Evolutionary conservation across 2,329 filamentous ascomycete species (phyloP), one percentile per base, ranked within the genome.

Genomic region (Ophiostoma novo-ulmi): DNA sequence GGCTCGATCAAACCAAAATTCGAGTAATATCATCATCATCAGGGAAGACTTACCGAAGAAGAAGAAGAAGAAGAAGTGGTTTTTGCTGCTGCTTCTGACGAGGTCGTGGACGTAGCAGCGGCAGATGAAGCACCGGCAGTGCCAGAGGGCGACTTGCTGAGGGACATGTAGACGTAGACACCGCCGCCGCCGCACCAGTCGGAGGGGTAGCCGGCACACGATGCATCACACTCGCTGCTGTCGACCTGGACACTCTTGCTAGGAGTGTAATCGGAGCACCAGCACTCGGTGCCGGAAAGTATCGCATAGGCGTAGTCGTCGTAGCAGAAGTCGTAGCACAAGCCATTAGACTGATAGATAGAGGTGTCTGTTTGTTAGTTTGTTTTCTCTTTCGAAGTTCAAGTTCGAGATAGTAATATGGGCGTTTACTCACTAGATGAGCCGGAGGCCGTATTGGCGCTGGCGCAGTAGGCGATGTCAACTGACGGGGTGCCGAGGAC

Each of bases 191-290:
- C 91, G 76, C 91, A 94, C 13, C 81, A 79, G 73, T 94, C 90
- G 1, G 69, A 44, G 0, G 86, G 86, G 76, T 85, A 94, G n/a
- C 90, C 91, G 10, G 90, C 90, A 75, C 91, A 94, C 20, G 79
- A 68, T 0, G 78, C 78, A 74, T 83, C 79, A 79, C 91, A 94
- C 31, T 84, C 75, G 44, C 73, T 74, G 1, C 79, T 78, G 31
- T 80, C 76, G 68, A 83, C 80, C 70, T 82, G 77, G 41, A 77
- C 78, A 26, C 76, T 77, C 41, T 80, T 73, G 68, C 81, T 81
- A 10, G 91, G 91, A 1, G 83, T 83, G 75, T 88, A 88, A 77
- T 93, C 85, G 52, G 89, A 89, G 78, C 91, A 94, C 90, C 90
- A 94, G 77, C 91, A 94, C 69, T 83, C 79, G 41, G 86, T 81